These are phyloP conservation scores for Lizanozyma gosingica DNA, from an alignment of 1,139 yeast species.

Conservation along the genomic window DNA sequence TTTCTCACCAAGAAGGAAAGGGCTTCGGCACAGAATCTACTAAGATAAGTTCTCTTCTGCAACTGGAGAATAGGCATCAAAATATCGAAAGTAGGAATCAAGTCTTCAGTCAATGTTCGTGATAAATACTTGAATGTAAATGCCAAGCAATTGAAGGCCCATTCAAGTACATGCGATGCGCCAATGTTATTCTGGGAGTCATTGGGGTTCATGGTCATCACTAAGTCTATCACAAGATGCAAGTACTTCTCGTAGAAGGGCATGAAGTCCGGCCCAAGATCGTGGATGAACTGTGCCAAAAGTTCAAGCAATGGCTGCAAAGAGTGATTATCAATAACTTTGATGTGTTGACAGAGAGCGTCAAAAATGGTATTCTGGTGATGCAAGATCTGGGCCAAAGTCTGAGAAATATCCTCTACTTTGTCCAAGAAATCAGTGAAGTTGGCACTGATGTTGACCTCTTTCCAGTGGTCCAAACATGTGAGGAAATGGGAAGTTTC, in stretches of 20 bases:
- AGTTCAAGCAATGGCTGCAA: conserved; percentile 78
- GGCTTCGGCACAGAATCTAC: conserved; percentile 87
- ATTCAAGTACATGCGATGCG: conserved; percentile 66
- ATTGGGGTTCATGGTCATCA: conserved; percentile 38
- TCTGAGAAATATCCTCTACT: conserved; percentile 48
- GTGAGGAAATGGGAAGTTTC: conserved; percentile 74
- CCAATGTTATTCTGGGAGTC: conserved; percentile 33
- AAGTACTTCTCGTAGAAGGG: conserved; percentile 53
- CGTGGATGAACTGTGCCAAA: conserved; percentile 81
- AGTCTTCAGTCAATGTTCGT: conserved; percentile 49
- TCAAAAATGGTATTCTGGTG: conserved; percentile 59
- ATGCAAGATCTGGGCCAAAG: conserved; percentile 73
- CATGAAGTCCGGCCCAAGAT: conserved; percentile 86
- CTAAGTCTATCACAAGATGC: conserved; percentile 40
- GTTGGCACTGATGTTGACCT: conserved; percentile 67
- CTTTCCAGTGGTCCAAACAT: conserved; percentile 80
- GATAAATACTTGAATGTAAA: conserved; percentile 83
- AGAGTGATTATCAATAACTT: conserved; percentile 56
- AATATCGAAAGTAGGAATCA: conserved; percentile 58
- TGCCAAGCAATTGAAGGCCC: conserved; percentile 80
- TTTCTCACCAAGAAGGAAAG: conserved; percentile 76
- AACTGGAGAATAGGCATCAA: conserved; percentile 56
- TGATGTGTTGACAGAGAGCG: conserved; percentile 40
- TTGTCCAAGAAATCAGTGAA: conserved; percentile 58
- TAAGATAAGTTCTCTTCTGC: conserved; percentile 52